These are phyloP conservation scores for Heimioporus sp. DNA, from an alignment of 768 basidiomycete genomes.

Conservation along the genomic window DNA sequence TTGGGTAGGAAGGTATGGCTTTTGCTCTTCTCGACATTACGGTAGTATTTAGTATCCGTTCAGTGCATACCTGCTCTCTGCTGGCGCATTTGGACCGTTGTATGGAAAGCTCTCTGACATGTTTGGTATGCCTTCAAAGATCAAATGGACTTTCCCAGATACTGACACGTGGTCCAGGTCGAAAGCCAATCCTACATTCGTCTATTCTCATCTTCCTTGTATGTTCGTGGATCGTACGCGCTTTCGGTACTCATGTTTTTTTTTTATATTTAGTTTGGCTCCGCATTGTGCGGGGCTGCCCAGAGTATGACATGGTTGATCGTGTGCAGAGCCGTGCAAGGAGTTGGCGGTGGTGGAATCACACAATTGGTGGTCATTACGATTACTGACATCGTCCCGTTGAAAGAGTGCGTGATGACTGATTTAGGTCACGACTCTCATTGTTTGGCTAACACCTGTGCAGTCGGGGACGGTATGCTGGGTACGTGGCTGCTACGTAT, in stretches of 20 bases:
- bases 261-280: constrained; percentile 60
- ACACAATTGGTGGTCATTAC: constrained; percentile 74
- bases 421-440: background rate
- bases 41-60: background rate
- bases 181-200: constrained; percentile 70
- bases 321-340: constrained; percentile 73
- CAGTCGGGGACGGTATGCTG: constrained; percentile 76
- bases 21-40: background rate
- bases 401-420: constrained; percentile 56
- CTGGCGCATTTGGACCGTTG: constrained; percentile 63
- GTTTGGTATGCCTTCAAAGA: constrained; percentile 25
- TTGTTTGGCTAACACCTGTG: background rate
- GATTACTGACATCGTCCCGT: constrained; percentile 77
- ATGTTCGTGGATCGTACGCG: constrained; percentile 11
- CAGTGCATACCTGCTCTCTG: constrained; percentile 74
- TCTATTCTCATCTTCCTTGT: constrained; percentile 71
- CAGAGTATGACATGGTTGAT: constrained; percentile 77
- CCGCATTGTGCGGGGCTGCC: constrained; percentile 77
- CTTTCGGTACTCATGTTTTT: background rate
- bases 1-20: constrained; percentile 67
- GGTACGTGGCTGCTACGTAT: constrained; percentile 74
- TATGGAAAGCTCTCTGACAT: constrained; percentile 79
- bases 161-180: constrained; percentile 33
- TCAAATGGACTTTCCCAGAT: background rate
- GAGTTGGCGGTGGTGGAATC: constrained; percentile 79